Conservation (phyloP, 208 protist species). For the Trichomonas gallinae region DNA sequence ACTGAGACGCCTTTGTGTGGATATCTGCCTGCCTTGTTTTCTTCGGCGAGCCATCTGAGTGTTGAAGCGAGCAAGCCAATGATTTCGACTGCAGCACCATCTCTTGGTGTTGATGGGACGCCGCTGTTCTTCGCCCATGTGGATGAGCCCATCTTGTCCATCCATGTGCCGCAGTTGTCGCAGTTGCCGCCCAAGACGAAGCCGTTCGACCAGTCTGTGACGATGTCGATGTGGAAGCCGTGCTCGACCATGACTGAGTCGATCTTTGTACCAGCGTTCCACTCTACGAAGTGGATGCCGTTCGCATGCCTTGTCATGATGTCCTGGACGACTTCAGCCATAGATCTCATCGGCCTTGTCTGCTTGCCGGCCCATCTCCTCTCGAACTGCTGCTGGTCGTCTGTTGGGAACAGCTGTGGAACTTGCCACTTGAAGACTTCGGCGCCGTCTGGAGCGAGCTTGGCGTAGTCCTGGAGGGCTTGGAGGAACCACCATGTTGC, state of each 20-base stretch:
- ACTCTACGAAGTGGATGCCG: slow-evolving; percentile 8
- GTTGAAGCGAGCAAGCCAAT: neutral
- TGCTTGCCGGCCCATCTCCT: neutral
- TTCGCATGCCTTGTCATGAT: neutral
- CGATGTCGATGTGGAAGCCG: neutral
- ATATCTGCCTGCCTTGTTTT: neutral
- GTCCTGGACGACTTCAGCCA: neutral
- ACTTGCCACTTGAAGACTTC: neutral
- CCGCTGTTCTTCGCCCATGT: neutral
- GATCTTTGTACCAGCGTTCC: neutral
- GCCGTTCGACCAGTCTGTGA: neutral
- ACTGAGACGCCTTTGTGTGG: neutral
- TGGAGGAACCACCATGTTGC: slow-evolving; percentile 17
- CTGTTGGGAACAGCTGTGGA: neutral
- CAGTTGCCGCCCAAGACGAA: neutral
- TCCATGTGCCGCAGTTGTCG: slow-evolving; percentile 4
- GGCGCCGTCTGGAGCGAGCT: neutral
- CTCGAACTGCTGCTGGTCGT: neutral
- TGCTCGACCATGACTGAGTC: neutral
- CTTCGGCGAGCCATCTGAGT: neutral
- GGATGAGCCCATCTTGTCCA: slow-evolving; percentile 17
- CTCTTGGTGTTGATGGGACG: neutral
- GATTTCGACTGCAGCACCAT: slow-evolving; percentile 13
- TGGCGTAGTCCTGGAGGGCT: neutral
- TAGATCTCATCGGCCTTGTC: neutral